Base-by-base conservation (phyloP, 371 early-diverging fungal genomes). In the Mortierella sp. region DNA sequence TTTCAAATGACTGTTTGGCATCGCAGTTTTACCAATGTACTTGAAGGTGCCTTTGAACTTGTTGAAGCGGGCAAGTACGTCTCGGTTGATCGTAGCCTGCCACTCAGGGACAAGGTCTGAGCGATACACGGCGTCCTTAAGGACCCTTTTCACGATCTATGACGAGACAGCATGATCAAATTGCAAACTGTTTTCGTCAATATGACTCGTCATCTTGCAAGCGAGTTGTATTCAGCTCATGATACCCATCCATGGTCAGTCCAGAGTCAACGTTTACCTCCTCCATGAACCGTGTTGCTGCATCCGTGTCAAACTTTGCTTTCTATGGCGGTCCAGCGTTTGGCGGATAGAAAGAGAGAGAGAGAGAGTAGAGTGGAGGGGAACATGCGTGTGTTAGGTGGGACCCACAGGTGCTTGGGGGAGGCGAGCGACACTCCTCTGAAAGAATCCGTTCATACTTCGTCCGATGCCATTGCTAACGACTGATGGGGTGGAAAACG, bases 41-140 rank as follows among this genome's bases (percentile, higher is more conserved):
- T 72, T 72, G 51, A 72, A 67, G 8, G 73, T 66, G 17, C 61
- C 67, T 54, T 72, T 72, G 41, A 65, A 24, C 29, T 72, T 67
- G 24, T 54, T 67, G 25, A 72, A 57, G 0, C 67, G 62, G n/a
- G 73, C 16, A 16, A 72, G 57, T 34, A 63, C 21, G 25, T 72
- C 73, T 39, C 57, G 51, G 43, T 66, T 62, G 41, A 72, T 72
- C 16, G 73, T 48, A 16, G 73, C 44, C 40, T 72, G 73, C 73
- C 73, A 72, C 25, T 72, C 73, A 7, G 67, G 63, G 24, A 72
- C 59, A 6, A 66, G 62, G 41, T 72, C 73, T 17, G 73, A 48
- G 4, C 73, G 54, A 22, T 72, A 72, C 2, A 24, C 45, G 3
- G 67, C 73, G 21, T 72, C 73, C 63, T 54, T 66, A 47, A 72